Evolutionary conservation across 2,329 filamentous ascomycete species (phyloP).

Genomic region (Stachybotrys chartarum): DNA sequence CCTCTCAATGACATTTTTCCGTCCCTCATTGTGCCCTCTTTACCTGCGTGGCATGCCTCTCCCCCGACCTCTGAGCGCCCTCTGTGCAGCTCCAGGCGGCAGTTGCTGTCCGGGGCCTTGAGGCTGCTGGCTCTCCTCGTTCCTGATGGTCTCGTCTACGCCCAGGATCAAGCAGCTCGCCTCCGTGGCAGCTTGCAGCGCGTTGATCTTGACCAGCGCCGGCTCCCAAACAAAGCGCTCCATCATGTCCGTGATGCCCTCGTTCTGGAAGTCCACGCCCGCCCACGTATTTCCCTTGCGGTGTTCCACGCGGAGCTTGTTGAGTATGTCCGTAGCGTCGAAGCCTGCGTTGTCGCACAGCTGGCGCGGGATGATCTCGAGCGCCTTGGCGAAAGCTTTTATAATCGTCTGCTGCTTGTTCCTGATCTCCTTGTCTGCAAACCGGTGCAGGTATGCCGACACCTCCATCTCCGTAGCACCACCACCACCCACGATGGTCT

Average conservation of each 20-base stretch:
- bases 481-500: slow-evolving; percentile 88
- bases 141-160: slow-evolving; percentile 97
- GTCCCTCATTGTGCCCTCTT: not conserved
- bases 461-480: slow-evolving; percentile 96
- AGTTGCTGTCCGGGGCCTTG: slow-evolving; percentile 72
- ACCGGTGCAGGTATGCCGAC: slow-evolving; percentile 86
- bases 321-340: slow-evolving; percentile 95
- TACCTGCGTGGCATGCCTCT: slow-evolving; percentile 85
- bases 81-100: slow-evolving; percentile 78
- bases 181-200: slow-evolving; percentile 91
- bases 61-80: slow-evolving; percentile 75
- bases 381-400: slow-evolving; percentile 94
- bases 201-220: slow-evolving; percentile 91
- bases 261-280: slow-evolving; percentile 88
- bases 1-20: not conserved
- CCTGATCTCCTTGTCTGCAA: slow-evolving; percentile 84
- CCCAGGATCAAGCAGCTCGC: slow-evolving; percentile 91
- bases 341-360: slow-evolving; percentile 98
- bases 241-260: slow-evolving; percentile 92
- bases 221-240: slow-evolving; percentile 97
- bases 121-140: slow-evolving; percentile 83
- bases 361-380: slow-evolving; percentile 94
- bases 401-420: slow-evolving; percentile 97
- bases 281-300: slow-evolving; percentile 89
- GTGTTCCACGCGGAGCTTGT: slow-evolving; percentile 93